Conservation (phyloP, 139 green algal genomes). For the Penium margaritaceum region DNA sequence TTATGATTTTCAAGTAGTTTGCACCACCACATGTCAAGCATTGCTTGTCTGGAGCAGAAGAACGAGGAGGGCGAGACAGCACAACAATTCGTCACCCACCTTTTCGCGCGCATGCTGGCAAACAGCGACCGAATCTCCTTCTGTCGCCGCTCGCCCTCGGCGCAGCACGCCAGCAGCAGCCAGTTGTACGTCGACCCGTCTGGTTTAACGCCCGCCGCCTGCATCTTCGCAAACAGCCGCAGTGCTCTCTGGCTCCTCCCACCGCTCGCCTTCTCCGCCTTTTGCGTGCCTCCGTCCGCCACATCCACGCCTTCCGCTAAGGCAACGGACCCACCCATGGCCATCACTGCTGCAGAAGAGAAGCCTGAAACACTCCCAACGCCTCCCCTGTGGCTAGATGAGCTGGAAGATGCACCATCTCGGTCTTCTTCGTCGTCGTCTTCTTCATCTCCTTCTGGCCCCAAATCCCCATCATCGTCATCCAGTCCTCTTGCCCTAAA, state of each 20-base stretch:
- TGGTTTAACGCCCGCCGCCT: not conserved
- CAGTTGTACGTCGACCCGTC: not conserved
- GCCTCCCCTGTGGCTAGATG: too few species aligned
- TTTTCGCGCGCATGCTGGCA: not conserved
- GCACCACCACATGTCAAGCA: too few species aligned
- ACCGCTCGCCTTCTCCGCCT: not conserved
- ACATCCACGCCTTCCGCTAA: too few species aligned
- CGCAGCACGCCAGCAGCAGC: not conserved
- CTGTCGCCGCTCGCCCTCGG: not conserved
- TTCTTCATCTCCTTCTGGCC: not conserved
- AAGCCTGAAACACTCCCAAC: too few species aligned
- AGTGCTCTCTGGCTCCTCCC: not conserved
- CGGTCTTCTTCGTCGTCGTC: not conserved
- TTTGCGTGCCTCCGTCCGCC: not conserved
- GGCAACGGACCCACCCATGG: too few species aligned
- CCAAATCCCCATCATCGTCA: not conserved
- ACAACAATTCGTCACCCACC: too few species aligned
- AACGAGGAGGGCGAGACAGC: too few species aligned
- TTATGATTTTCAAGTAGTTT: too few species aligned
- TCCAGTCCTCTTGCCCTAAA: not conserved
- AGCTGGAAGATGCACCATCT: too few species aligned
- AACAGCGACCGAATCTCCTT: not conserved
- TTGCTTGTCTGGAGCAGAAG: too few species aligned
- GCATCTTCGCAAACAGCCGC: not conserved
- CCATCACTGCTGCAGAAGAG: too few species aligned